Evolutionary conservation across 164 flowering plant genomes (phyloP).

Genomic region (Umbellularia californica): DNA sequence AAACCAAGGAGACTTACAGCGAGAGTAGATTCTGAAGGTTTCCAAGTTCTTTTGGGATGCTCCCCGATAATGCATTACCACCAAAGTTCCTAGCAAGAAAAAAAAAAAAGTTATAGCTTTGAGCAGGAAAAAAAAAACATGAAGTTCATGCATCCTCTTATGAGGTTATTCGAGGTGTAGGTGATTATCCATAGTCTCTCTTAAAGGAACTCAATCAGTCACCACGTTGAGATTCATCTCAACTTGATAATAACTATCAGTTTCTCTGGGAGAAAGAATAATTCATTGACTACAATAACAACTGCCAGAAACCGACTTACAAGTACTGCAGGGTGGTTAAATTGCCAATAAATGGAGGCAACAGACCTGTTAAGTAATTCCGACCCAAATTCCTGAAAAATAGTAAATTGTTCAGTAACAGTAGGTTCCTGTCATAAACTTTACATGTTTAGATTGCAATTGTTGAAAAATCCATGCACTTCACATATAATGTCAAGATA

Average conservation of each 20-base stretch:
- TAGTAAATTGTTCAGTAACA: not conserved
- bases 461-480: too few species aligned
- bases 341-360: slow-evolving; percentile 44
- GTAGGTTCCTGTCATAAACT: not conserved
- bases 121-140: not conserved
- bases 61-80: slow-evolving; percentile 33
- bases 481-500: too few species aligned
- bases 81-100: slow-evolving; percentile 22
- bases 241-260: too few species aligned
- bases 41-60: slow-evolving; percentile 47
- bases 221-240: too few species aligned
- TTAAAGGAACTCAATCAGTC: not conserved
- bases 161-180: not conserved
- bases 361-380: slow-evolving; percentile 56
- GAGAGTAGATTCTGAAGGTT: slow-evolving; percentile 35
- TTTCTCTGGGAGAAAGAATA: too few species aligned
- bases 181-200: not conserved
- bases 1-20: slow-evolving; percentile 28
- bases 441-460: not conserved
- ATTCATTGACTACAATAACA: too few species aligned
- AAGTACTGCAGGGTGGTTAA: slow-evolving; percentile 16
- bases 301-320: slow-evolving; percentile 10
- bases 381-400: slow-evolving; percentile 38
- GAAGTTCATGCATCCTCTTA: not conserved
- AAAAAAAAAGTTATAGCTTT: not conserved